A percentile compares a stretch with the other conserved stretches of the same genome.
Conservation (phyloP, 306 rosid genomes). For the Sicyos edulis region DNA sequence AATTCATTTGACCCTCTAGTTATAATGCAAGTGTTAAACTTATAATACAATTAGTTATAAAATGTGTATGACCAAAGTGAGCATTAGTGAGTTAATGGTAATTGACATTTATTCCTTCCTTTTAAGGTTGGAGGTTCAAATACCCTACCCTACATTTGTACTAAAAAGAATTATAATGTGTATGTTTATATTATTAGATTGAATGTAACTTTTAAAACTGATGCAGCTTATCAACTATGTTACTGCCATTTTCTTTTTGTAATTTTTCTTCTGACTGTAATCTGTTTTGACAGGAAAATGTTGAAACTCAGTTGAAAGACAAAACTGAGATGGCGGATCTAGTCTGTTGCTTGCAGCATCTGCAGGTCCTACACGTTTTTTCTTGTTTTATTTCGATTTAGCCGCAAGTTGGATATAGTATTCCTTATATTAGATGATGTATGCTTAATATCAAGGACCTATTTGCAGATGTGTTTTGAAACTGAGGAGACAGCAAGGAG, state of each 20-base stretch:
- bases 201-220: neutral
- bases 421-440: neutral
- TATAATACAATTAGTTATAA: neutral
- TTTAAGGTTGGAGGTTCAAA: too few species aligned
- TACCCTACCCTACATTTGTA: too few species aligned
- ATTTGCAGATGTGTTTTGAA: conserved; percentile 78
- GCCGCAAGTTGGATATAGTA: neutral
- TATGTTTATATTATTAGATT: neutral
- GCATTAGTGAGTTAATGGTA: too few species aligned
- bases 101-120: too few species aligned
- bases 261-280: neutral
- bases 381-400: neutral
- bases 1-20: conserved; percentile 1
- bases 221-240: neutral
- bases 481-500: conserved; percentile 83
- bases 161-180: neutral
- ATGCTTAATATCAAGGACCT: conserved; percentile 19
- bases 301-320: conserved; percentile 56
- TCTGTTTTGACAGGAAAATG: conserved; percentile 44
- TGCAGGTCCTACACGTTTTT: conserved; percentile 53
- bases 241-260: neutral
- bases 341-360: conserved; percentile 94
- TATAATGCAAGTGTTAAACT: neutral
- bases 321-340: conserved; percentile 54
- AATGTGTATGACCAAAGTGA: neutral